Evolutionary conservation across 495 filamentous ascomycete species (phyloP).

Genomic region (Aspergillus funiculosus): DNA sequence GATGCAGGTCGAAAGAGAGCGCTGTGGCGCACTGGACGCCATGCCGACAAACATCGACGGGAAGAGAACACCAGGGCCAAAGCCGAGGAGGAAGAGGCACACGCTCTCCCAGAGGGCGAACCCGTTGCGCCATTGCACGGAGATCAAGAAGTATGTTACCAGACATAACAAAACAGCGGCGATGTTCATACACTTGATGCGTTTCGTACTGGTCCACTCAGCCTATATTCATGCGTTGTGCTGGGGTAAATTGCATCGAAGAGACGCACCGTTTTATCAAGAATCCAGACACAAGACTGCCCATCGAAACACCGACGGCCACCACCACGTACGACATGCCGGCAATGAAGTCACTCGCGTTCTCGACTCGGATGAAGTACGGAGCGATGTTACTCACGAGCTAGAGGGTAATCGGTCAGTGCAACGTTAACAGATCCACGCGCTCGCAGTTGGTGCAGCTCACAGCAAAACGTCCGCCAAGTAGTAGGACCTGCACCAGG

Average conservation of each 20-base stretch:
- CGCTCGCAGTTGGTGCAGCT: neutral
- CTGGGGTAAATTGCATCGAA: too few relatives aligned
- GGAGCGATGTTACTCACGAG: slow-evolving; percentile 16
- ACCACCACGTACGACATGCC: slow-evolving; percentile 9
- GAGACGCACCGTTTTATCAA: slow-evolving; percentile 27
- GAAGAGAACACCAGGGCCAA: slow-evolving; percentile 24
- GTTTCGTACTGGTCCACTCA: slow-evolving; percentile 17
- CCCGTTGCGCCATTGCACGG: slow-evolving; percentile 25
- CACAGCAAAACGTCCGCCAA: slow-evolving; percentile 16
- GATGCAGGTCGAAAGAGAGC: slow-evolving; percentile 22
- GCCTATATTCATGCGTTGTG: neutral
- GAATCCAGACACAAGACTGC: slow-evolving; percentile 20
- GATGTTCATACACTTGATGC: slow-evolving; percentile 24
- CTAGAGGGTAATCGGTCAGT: slow-evolving; percentile 8
- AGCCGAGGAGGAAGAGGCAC: slow-evolving; percentile 19
- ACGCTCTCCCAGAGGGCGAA: slow-evolving; percentile 20
- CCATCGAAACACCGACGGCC: slow-evolving; percentile 18
- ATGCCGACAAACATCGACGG: slow-evolving; percentile 32
- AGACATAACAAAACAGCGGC: slow-evolving; percentile 13
- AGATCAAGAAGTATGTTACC: slow-evolving; percentile 19
- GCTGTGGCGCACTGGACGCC: slow-evolving; percentile 19
- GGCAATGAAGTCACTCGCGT: slow-evolving; percentile 17
- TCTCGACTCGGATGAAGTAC: slow-evolving; percentile 25
- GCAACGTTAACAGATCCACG: neutral
- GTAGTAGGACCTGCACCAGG: slow-evolving; percentile 15